phyloP scores from a whole-genome alignment of 1,284 basidiomycete species.

The Apiotrichum sp. region DNA sequence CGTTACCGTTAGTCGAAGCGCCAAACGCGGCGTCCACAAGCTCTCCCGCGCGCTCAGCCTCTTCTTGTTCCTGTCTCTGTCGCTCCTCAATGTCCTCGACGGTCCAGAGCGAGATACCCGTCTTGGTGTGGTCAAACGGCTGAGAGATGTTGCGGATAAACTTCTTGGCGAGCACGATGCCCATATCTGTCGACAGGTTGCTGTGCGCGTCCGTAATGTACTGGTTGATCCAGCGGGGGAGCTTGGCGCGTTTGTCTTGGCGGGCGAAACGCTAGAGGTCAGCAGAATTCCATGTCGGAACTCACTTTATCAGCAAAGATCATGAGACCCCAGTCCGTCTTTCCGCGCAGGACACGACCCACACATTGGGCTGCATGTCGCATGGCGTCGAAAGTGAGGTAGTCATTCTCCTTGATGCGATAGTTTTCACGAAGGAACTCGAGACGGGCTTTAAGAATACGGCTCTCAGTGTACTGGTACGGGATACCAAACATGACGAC shows the following conservation, averaged over 20 bases:
- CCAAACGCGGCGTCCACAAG: slow-evolving; percentile 23
- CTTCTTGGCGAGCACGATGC: slow-evolving; percentile 85
- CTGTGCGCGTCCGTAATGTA: slow-evolving; percentile 97
- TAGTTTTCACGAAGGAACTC: slow-evolving; percentile 99
- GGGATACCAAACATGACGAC: slow-evolving; percentile 99
- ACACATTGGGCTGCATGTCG: slow-evolving; percentile 98
- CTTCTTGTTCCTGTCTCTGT: slow-evolving; percentile 37
- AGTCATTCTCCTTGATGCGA: slow-evolving; percentile 96
- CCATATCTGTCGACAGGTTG: slow-evolving; percentile 98
- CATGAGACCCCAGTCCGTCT: slow-evolving; percentile 99
- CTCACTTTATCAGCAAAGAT: slow-evolving; percentile 95
- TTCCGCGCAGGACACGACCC: slow-evolving; percentile 91
- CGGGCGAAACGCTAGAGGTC: slow-evolving; percentile 81
- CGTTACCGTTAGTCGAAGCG: slow-evolving; percentile 5
- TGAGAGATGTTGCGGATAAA: slow-evolving; percentile 99
- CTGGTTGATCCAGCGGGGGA: slow-evolving; percentile 98
- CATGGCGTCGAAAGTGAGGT: slow-evolving; percentile 99
- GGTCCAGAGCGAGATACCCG: slow-evolving; percentile 91
- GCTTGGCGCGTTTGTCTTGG: slow-evolving; percentile 91
- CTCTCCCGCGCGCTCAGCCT: slow-evolving; percentile 26
- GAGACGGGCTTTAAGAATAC: slow-evolving; percentile 92
- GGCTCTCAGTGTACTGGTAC: slow-evolving; percentile 97
- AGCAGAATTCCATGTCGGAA: not conserved
- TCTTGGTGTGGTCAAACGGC: slow-evolving; percentile 89
- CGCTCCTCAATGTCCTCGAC: slow-evolving; percentile 46